Percentiles rank a stretch among this genome's conserved stretches.
phyloP scores from a whole-genome alignment of 768 basidiomycete species.

The Lactarius vividus region DNA sequence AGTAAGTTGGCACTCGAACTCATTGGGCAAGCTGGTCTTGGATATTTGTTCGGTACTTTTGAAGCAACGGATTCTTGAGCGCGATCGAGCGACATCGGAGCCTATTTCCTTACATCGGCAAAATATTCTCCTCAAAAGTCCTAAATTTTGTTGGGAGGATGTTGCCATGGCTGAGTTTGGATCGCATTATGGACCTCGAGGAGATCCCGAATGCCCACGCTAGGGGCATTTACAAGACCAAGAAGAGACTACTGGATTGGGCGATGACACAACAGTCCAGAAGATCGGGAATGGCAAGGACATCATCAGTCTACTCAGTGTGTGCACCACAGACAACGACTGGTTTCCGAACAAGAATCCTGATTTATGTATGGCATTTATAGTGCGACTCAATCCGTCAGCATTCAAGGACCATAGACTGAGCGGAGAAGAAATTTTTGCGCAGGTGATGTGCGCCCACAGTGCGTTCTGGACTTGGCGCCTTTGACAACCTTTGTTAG shows the following conservation, averaged over 20 bases:
- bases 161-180: conserved; percentile 22
- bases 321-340: conserved; percentile 21
- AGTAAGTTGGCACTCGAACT: conserved; percentile 8
- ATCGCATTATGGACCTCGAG: conserved; percentile 43
- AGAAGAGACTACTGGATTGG: conserved; percentile 32
- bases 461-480: no score
- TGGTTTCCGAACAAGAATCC: neutral
- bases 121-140: neutral
- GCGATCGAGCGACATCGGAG: neutral
- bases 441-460: no score
- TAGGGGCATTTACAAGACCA: conserved; percentile 37
- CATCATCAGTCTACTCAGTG: conserved; percentile 47
- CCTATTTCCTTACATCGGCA: neutral
- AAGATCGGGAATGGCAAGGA: conserved; percentile 38
- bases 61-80: conserved; percentile 34
- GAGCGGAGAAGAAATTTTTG: neutral
- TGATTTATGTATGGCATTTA: neutral
- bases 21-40: conserved; percentile 16
- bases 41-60: conserved; percentile 9
- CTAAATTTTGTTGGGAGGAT: neutral
- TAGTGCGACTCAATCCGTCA: conserved; percentile 28
- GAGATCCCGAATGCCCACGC: conserved; percentile 47
- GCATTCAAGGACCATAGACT: neutral
- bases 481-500: no score
- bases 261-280: conserved; percentile 30